These are phyloP conservation scores for Odonthalia washingtoniensis DNA, from an alignment of 31 red algal genomes.

Conservation along the genomic window DNA sequence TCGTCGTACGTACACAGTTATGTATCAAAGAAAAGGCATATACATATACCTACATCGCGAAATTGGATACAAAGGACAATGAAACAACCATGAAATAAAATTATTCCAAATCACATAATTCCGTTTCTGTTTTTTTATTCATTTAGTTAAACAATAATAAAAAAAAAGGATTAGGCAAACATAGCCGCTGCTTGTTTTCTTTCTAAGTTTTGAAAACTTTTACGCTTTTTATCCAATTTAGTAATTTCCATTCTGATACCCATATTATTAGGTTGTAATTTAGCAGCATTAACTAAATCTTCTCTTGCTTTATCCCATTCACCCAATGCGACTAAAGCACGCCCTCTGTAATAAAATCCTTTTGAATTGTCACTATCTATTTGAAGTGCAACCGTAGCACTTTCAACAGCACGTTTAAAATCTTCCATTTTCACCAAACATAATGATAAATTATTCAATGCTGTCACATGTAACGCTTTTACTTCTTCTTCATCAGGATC, in stretches of 20 bases:
- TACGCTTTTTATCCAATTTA: constrained; percentile 74
- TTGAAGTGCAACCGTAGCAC: constrained; percentile 52
- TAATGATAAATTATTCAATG: constrained; percentile 75
- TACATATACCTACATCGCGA: too few relatives aligned
- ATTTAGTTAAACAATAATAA: too few relatives aligned
- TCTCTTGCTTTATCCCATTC: constrained; percentile 72
- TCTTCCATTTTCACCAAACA: constrained; percentile 70
- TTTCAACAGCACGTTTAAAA: constrained; percentile 73
- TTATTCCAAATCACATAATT: too few relatives aligned
- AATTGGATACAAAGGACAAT: too few relatives aligned
- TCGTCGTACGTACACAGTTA: too few relatives aligned
- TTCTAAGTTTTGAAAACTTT: constrained; percentile 75
- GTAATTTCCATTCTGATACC: constrained; percentile 80
- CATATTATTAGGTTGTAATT: constrained; percentile 70
- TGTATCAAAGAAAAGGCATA: neutral
- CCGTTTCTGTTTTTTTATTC: too few relatives aligned
- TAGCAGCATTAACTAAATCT: constrained; percentile 63
- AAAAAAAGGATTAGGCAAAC: constrained; percentile 70
- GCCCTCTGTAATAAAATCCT: constrained; percentile 77
- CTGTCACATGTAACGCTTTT: constrained; percentile 57
- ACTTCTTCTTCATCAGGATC: constrained; percentile 63
- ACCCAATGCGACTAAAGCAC: constrained; percentile 65
- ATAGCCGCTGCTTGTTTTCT: constrained; percentile 82
- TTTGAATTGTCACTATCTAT: constrained; percentile 72
- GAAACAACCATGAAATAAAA: too few relatives aligned